Base-by-base conservation (phyloP, 2,329 filamentous ascomycete species). In the Hymenoscyphus infarciens region DNA sequence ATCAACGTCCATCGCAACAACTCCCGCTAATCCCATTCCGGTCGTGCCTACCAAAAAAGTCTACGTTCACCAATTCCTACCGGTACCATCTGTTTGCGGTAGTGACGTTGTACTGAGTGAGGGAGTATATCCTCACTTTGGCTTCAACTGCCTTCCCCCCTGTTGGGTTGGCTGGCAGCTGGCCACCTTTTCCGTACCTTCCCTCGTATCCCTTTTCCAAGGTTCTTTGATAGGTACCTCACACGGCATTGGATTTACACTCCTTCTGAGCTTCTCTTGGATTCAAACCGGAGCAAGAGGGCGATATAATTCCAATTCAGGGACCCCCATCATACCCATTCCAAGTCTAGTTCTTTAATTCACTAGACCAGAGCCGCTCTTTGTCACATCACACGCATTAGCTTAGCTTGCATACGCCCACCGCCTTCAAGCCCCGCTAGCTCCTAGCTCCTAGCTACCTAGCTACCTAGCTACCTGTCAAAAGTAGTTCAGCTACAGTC, bases 351-450 rank as follows among this genome's bases (percentile, higher is more conserved):
- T 16, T 58, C 15, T 29, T 58, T n/a, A 15, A 52, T 59, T 22
- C 39, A 59, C 25, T 33, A 35, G 25, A 52, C 58, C 55, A 42
- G 11, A n/a, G n/a, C n/a, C n/a, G 38, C 38, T 69, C 8, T 19
- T 22, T 49, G 8, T 49, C 42, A 15, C 33, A 35, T 49, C 42
- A 15, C 33, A 35, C n/a, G 64, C 63, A 69, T 68, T 70, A 69
- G 68, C 63, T 68, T 70, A 69, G 68, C 63, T 64, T 65, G 67
- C 68, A 71, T 68, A 67, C 64, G 59, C 62, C 68, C 64, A 67
- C 66, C 67, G 67, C 66, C 61, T 63, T 45, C 39, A 60, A 56
- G 53, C 53, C 61, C 54, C 52, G 38, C 56, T 59, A 19, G 15
- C 22, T 31, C n/a, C n/a, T n/a, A n/a, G n/a, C n/a, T 11, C 2